A percentile compares a stretch with the other conserved stretches of the same genome.
These are phyloP conservation scores for Eucalyptus erythrocorys DNA, from an alignment of 345 rosid species.

Conservation along the genomic window DNA sequence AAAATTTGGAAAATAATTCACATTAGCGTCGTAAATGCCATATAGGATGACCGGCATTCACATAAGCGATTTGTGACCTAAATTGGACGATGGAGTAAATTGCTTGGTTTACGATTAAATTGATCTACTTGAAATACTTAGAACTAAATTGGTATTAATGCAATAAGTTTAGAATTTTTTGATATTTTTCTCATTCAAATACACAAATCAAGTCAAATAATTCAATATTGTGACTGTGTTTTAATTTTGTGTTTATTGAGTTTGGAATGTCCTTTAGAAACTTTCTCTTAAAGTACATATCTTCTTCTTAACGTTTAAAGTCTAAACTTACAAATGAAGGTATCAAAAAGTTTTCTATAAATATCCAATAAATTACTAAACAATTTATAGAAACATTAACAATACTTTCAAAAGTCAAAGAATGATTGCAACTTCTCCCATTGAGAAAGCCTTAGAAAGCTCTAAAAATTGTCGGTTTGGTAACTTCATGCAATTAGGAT, in stretches of 20 bases:
- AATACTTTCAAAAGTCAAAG: neutral
- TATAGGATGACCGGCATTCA: accelerated
- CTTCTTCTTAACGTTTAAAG: neutral
- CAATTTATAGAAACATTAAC: neutral
- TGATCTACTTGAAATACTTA: too few species aligned
- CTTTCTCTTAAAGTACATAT: neutral
- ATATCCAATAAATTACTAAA: neutral
- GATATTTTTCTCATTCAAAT: too few species aligned
- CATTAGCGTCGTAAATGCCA: accelerated
- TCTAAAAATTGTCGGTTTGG: neutral
- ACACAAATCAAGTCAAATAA: neutral
- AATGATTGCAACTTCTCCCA: neutral
- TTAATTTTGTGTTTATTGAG: neutral
- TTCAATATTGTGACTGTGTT: neutral
- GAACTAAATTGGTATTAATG: too few species aligned
- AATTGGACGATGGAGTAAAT: too few species aligned
- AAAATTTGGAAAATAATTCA: accelerated
- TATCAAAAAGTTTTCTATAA: accelerated
- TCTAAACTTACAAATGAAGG: neutral
- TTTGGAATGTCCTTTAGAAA: neutral
- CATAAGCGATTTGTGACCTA: too few species aligned
- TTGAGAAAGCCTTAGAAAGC: neutral
- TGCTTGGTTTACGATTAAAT: too few species aligned
- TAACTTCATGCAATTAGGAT: neutral
- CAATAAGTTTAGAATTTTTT: too few species aligned